Conservation (phyloP, 2,329 filamentous ascomycete species). For the Eutypa lata region DNA sequence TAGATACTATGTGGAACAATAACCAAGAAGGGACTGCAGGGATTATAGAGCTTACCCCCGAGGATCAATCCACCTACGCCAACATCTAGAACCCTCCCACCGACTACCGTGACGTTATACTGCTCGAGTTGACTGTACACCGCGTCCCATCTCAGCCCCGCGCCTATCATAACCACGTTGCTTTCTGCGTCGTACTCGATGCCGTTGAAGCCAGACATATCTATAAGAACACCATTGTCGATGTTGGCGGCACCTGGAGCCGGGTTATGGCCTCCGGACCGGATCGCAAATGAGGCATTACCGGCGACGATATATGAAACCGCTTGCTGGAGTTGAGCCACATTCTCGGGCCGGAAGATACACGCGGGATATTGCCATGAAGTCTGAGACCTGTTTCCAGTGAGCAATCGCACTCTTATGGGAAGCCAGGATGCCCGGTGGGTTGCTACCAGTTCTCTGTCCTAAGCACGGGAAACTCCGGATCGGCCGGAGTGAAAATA, state of each 20-base stretch:
- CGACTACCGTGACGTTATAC: conserved; percentile 8
- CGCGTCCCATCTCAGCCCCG: conserved; percentile 7
- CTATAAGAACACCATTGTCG: conserved; percentile 6
- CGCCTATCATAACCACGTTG: conserved; percentile 4
- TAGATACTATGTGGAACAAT: not conserved
- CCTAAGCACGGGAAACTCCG: not conserved
- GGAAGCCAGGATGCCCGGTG: not conserved
- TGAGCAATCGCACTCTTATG: not conserved
- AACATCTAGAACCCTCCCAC: conserved; percentile 8
- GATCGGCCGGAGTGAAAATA: not conserved
- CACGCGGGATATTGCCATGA: not conserved
- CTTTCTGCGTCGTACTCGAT: conserved; percentile 1
- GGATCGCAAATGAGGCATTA: conserved; percentile 2
- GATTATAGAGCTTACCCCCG: conserved; percentile 4
- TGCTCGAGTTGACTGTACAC: conserved; percentile 10
- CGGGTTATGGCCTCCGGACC: conserved; percentile 5
- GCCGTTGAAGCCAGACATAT: conserved; percentile 1
- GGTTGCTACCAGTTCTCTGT: not conserved
- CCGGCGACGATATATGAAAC: not conserved
- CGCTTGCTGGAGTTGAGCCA: not conserved
- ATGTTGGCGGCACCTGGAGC: conserved; percentile 4
- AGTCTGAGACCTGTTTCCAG: not conserved
- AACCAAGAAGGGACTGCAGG: not conserved
- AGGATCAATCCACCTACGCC: conserved; percentile 10
- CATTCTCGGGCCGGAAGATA: not conserved